These are phyloP conservation scores for Paraleonurus japonicus DNA, from an alignment of 257 asterid genomes.

Conservation along the genomic window DNA sequence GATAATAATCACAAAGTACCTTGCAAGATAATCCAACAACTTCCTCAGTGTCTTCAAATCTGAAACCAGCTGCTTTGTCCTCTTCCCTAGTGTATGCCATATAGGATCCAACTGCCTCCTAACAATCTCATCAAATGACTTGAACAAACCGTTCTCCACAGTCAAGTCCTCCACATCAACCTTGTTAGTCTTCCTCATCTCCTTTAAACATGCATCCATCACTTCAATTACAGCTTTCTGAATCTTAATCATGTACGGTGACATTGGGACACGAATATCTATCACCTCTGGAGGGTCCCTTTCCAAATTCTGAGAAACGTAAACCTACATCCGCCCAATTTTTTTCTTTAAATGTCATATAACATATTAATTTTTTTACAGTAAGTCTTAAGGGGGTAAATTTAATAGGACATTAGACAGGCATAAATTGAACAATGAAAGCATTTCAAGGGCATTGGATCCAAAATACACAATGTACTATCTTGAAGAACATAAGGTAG, in stretches of 20 bases:
- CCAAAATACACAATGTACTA: background rate
- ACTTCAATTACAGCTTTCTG: constrained; percentile 92
- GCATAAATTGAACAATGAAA: background rate
- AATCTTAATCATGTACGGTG: constrained; percentile 75
- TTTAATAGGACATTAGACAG: background rate
- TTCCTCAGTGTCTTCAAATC: constrained; percentile 93
- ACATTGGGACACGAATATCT: constrained; percentile 92
- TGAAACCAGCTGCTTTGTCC: constrained; percentile 92
- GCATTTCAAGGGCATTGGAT: constrained; percentile 3
- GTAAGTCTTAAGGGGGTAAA: background rate
- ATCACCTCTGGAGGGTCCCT: constrained; percentile 89
- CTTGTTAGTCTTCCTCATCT: constrained; percentile 95
- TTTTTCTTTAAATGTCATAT: background rate
- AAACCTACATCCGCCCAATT: constrained; percentile 46
- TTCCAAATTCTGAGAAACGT: constrained; percentile 92
- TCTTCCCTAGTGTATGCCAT: constrained; percentile 97
- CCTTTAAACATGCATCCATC: constrained; percentile 96
- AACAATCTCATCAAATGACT: constrained; percentile 95
- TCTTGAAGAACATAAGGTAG: background rate
- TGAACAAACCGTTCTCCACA: constrained; percentile 92
- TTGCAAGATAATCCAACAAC: constrained; percentile 89
- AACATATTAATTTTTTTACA: background rate
- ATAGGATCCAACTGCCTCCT: constrained; percentile 95
- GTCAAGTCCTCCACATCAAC: constrained; percentile 96
- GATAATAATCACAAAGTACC: constrained; percentile 41